A percentile compares a stretch with the other conserved stretches of the same genome.
Conservation (phyloP, 2,329 filamentous ascomycete species). For the Ceratocystis albifundus region DNA sequence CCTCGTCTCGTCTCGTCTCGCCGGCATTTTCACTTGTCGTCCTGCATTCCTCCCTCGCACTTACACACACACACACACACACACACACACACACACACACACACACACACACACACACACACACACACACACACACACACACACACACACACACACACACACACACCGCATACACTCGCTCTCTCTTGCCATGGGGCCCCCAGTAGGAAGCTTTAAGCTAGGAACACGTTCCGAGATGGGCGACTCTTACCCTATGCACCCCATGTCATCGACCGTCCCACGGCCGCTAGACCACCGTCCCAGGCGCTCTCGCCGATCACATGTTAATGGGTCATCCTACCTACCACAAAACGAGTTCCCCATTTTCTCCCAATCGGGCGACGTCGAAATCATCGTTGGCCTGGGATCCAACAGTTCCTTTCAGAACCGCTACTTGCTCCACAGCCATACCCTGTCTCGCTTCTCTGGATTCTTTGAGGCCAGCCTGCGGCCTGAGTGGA, state of each 20-base stretch:
- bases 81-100: too few relatives aligned
- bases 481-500: conserved; percentile 70
- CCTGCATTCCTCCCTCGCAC: background rate
- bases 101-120: background rate
- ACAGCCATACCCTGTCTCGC: conserved; percentile 74
- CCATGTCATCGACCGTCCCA: conserved; percentile 51
- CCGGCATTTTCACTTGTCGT: background rate
- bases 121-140: background rate
- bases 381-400: conserved; percentile 78
- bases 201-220: background rate
- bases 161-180: background rate
- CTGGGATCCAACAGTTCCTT: conserved; percentile 42
- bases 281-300: conserved; percentile 42
- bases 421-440: conserved; percentile 76
- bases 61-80: background rate
- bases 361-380: conserved; percentile 76
- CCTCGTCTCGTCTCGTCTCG: too few relatives aligned
- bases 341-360: conserved; percentile 83
- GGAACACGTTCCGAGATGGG: conserved; percentile 29
- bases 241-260: conserved; percentile 46
- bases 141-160: background rate
- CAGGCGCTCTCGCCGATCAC: conserved; percentile 70
- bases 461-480: conserved; percentile 92
- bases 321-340: conserved; percentile 59
- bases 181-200: conserved; percentile 36